Conservation (phyloP, 2,329 filamentous ascomycete genomes). For the Plectosphaerella plurivora region DNA sequence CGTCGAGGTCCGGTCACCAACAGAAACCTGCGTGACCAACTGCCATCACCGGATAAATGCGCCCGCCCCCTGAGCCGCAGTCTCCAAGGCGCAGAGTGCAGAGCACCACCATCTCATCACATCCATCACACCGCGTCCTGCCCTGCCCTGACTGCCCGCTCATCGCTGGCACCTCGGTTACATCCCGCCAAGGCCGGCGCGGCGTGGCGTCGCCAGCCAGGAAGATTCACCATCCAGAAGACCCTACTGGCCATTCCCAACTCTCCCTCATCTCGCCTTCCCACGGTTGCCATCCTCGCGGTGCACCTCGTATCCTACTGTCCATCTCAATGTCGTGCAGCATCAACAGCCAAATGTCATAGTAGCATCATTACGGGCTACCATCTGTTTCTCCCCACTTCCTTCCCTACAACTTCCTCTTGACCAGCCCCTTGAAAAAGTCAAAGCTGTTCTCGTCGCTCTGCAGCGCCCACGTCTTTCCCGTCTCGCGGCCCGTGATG, state of each 20-base stretch:
- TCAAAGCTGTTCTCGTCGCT: constrained; percentile 99
- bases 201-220: too few species aligned
- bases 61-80: too few species aligned
- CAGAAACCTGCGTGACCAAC: too few species aligned
- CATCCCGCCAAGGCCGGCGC: not conserved
- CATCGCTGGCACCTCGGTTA: not conserved
- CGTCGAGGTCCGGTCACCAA: too few species aligned
- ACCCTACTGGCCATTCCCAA: not conserved
- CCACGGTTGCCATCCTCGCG: too few species aligned
- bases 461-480: constrained; percentile 77
- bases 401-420: constrained; percentile 61
- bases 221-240: too few species aligned
- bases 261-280: not conserved
- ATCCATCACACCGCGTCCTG: not conserved
- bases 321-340: not conserved
- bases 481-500: constrained; percentile 67
- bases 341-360: too few species aligned
- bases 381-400: not conserved
- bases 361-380: too few species aligned
- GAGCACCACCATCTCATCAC: too few species aligned
- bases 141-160: not conserved
- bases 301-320: not conserved
- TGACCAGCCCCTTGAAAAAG: constrained; percentile 86
- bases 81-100: too few species aligned
- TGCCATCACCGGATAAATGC: too few species aligned